These are phyloP conservation scores for Gaeumannomyces tritici DNA, from an alignment of 2,329 filamentous ascomycete genomes.

Conservation along the genomic window DNA sequence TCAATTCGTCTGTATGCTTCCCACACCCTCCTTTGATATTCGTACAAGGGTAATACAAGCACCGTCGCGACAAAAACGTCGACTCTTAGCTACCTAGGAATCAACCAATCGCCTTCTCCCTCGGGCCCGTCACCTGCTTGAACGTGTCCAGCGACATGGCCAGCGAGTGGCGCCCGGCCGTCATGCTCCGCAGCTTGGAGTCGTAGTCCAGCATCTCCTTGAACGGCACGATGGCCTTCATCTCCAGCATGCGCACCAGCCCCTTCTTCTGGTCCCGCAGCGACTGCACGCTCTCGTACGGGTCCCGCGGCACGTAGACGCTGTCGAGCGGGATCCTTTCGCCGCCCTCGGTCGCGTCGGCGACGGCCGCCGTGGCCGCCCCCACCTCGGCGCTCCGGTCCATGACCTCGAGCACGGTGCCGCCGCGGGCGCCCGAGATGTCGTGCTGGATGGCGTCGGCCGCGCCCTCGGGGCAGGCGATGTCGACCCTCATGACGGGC, in stretches of 20 bases:
- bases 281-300: slow-evolving; percentile 57
- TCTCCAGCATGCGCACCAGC: slow-evolving; percentile 44
- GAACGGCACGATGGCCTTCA: slow-evolving; percentile 80
- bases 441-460: slow-evolving; percentile 79
- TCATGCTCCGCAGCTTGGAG: slow-evolving; percentile 79
- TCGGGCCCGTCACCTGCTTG: slow-evolving; percentile 41
- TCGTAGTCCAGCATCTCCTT: slow-evolving; percentile 97
- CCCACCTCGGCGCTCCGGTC: slow-evolving; percentile 27
- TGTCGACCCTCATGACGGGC: slow-evolving; percentile 84
- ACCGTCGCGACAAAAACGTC: neutral
- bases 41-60: no score
- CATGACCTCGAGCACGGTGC: slow-evolving; percentile 64
- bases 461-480: slow-evolving; percentile 72
- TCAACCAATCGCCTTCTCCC: slow-evolving; percentile 32
- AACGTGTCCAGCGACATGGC: slow-evolving; percentile 51
- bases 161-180: slow-evolving; percentile 62
- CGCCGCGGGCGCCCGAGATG: slow-evolving; percentile 64
- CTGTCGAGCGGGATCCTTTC: slow-evolving; percentile 55
- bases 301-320: slow-evolving; percentile 84
- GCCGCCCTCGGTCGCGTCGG: neutral
- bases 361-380: neutral
- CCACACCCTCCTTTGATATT: no score
- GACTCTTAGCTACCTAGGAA: neutral
- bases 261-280: slow-evolving; percentile 37
- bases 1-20: no score